Base-by-base conservation (phyloP, 1,139 yeast genomes). In the Yamadazyma atlantica region DNA sequence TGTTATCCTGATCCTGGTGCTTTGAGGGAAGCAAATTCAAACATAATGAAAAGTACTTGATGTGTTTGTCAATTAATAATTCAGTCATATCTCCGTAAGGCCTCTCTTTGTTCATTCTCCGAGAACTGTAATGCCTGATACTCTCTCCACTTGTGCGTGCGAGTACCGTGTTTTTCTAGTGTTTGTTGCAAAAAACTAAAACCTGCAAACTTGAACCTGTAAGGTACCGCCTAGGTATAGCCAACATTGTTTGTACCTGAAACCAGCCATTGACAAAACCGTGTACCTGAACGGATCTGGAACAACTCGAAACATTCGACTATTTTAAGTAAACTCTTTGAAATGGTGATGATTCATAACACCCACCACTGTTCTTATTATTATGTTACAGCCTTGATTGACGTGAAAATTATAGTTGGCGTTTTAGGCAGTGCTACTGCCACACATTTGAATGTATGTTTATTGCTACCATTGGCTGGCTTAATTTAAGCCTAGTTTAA, bases 1-100 rank as follows among this genome's bases (percentile, higher is more conserved):
- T 82, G 16, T 88, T 73, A 52, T 85, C 95, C 42, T 79, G 82
- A 0, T 68, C 54, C 48, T 78, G 80, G 9, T 64, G 69, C 31
- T 62, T 57, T 0, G 75, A 45, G 0, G 87, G 86, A 9, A 80
- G 61, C 9, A 77, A 56, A 8, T 66, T 67, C 29, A 80, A 58
- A 42, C 79, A 75, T 38, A 78, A 54, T 30, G 64, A 58, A 61
- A 80, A 78, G 55, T 69, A 80, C 39, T 66, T 67, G 11, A 61
- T 69, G 51, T 80, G 85, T 42, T 71, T 72, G 13, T 59, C 54
- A 11, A 54, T 35, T 23, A 47, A 37, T 13, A 58, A 41, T 36
- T 45, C 44, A 18, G 32, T 34, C 41, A 40, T 37, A 25, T 19
- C n/a, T n/a, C n/a, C n/a, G n/a, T n/a, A n/a, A n/a, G n/a, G n/a